Base-by-base conservation (phyloP, 139 green algal species). In the Chlorella sp. region DNA sequence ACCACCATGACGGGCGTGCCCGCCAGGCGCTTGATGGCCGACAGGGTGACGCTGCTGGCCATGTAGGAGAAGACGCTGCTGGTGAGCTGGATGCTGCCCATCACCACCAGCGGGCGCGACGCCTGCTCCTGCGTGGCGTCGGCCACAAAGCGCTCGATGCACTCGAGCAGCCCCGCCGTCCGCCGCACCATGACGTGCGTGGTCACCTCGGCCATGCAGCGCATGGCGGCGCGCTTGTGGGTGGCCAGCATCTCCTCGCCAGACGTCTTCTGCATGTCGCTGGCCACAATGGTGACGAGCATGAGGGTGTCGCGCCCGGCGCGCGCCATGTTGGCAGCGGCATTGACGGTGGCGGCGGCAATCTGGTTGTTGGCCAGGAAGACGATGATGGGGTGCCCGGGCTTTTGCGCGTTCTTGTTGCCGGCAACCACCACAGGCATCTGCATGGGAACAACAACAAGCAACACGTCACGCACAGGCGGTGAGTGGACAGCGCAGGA, bases 41-140 rank as follows among this genome's bases (percentile, higher is more conserved):
- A 79, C 29, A 79, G 35, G 1, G 74, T 79, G 51, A 79, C 67
- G 31, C 60, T 72, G 55, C 74, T 65, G 1, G 67, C 67, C 50
- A 77, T 34, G 63, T 77, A 71, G 17, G 20, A 35, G 31, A 77
- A 71, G 36, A 71, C 35, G 26, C 32, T 70, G 62, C 42, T 76
- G 77, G 77, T 82, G 61, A 82, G 71, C 36, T 75, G 71, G 20
- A 68, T 26, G 55, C 69, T 77, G 65, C 70, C 79, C 74, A 84
- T 80, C 20, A 84, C 71, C 30, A 84, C 67, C 33, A 84, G 36
- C 29, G 69, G 51, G 2, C 51, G 31, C 32, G 31, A 50, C 3
- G 4, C 50, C 29, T 67, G 29, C 4, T 33, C 42, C 4, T 3
- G 30, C 2, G 30, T 62, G 23, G 1, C 30, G 27, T 26, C 17